Percentiles rank a stretch among this genome's conserved stretches.
These are phyloP conservation scores for Candida xiaguanensis DNA, from an alignment of 805 yeast species.

Conservation along the genomic window DNA sequence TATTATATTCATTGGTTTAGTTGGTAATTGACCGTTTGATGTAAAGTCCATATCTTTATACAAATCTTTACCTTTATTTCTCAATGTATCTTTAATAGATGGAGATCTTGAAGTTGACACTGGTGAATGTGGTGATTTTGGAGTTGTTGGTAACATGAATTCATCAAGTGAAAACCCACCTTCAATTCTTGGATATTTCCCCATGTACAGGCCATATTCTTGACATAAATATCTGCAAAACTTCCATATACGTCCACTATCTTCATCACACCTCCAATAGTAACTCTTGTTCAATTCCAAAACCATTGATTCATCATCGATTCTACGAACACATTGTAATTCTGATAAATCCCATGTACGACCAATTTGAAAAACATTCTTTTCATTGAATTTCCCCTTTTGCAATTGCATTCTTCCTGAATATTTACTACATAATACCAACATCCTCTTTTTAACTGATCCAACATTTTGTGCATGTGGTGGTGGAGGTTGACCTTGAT, in stretches of 20 bases:
- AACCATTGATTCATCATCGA: constrained; percentile 52
- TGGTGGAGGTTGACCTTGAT: constrained; percentile 69
- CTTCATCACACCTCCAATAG: constrained; percentile 61
- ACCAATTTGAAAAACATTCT: constrained; percentile 81
- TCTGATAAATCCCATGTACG: constrained; percentile 88
- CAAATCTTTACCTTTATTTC: constrained; percentile 17
- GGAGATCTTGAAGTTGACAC: constrained; percentile 5
- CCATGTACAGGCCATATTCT: constrained; percentile 31
- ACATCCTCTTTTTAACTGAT: constrained; percentile 52
- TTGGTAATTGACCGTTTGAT: constrained; percentile 38
- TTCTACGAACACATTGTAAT: constrained; percentile 51
- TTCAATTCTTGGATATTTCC: constrained; percentile 33
- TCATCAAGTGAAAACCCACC: constrained; percentile 35
- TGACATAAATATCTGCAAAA: constrained; percentile 31
- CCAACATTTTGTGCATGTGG: constrained; percentile 32
- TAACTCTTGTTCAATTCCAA: constrained; percentile 70
- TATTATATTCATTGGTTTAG: constrained; percentile 37
- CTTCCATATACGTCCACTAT: constrained; percentile 31
- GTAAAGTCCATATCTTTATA: constrained; percentile 40
- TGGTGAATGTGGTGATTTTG: constrained; percentile 12
- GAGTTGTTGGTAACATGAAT: constrained; percentile 27
- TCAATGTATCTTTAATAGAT: constrained; percentile 16
- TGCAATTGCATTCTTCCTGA: constrained; percentile 71
- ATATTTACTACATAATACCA: constrained; percentile 58
- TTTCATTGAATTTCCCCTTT: constrained; percentile 76